Percentiles rank a stretch among this genome's conserved stretches.
These are phyloP conservation scores for Candida gigantensis DNA, from an alignment of 1,139 yeast genomes.

Conservation along the genomic window DNA sequence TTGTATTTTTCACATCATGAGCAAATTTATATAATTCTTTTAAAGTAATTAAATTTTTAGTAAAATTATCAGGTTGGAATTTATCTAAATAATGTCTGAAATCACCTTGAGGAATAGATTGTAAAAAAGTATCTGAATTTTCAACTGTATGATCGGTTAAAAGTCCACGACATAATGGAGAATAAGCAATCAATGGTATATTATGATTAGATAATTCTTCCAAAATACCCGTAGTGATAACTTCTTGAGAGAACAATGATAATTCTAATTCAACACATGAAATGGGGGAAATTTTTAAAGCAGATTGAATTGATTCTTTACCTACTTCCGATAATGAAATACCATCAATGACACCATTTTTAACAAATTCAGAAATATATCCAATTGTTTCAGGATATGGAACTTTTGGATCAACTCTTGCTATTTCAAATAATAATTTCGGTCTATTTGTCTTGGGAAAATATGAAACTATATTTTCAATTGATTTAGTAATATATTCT, in stretches of 20 bases:
- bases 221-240: constrained; percentile 61
- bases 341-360: constrained; percentile 60
- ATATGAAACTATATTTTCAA: constrained; percentile 47
- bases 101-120: constrained; percentile 55
- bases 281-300: constrained; percentile 50
- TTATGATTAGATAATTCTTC: constrained; percentile 45
- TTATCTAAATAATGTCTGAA: constrained; percentile 55
- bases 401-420: constrained; percentile 59
- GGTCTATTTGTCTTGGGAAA: constrained; percentile 46
- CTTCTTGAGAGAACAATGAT: constrained; percentile 65
- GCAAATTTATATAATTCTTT: constrained; percentile 46
- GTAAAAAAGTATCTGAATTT: constrained; percentile 29
- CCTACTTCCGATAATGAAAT: constrained; percentile 73
- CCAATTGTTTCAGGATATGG: constrained; percentile 53
- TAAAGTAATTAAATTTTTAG: constrained; percentile 51
- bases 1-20: constrained; percentile 42
- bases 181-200: constrained; percentile 75
- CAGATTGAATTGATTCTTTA: constrained; percentile 57
- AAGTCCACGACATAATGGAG: constrained; percentile 81
- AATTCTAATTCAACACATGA: constrained; percentile 75
- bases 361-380: constrained; percentile 52
- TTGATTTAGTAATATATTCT: constrained; percentile 48
- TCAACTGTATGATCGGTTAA: constrained; percentile 61
- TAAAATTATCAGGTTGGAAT: constrained; percentile 57
- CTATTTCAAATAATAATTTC: constrained; percentile 63